Conservation (phyloP, 352 stramenopile species). For the Phytophthora ramorum region DNA sequence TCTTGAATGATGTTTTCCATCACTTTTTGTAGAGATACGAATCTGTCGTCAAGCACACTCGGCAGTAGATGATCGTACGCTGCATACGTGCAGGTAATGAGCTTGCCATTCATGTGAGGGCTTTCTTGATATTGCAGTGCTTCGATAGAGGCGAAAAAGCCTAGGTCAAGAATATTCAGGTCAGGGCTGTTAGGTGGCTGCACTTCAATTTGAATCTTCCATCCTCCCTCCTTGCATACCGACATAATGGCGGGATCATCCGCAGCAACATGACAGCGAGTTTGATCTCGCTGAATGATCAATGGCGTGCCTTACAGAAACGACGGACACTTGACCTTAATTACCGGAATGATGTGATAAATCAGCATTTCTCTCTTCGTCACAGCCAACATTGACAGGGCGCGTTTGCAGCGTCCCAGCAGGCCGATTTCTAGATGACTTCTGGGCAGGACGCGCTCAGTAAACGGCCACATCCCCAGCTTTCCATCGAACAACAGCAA, state of each 20-base stretch:
- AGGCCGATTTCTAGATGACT: background rate
- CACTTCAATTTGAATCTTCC: background rate
- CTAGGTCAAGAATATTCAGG: background rate
- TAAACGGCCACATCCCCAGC: background rate
- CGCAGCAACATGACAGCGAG: background rate
- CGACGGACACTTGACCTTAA: background rate
- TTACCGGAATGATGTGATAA: background rate
- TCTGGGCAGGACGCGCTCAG: background rate
- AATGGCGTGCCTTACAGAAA: background rate
- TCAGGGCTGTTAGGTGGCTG: background rate
- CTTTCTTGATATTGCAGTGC: background rate
- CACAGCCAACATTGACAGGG: background rate
- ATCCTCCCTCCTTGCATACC: background rate
- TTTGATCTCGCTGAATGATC: background rate
- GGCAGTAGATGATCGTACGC: too few species aligned
- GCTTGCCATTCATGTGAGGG: background rate
- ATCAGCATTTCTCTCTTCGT: background rate
- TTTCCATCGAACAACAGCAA: background rate
- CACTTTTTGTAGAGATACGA: too few species aligned
- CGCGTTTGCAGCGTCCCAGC: background rate
- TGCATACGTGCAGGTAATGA: background rate
- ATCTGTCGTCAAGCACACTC: too few species aligned
- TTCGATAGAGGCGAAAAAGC: background rate
- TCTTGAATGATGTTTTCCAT: too few species aligned
- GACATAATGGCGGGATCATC: background rate